Conservation (phyloP, 257 asterid genomes). For the Solanum sejunctum region DNA sequence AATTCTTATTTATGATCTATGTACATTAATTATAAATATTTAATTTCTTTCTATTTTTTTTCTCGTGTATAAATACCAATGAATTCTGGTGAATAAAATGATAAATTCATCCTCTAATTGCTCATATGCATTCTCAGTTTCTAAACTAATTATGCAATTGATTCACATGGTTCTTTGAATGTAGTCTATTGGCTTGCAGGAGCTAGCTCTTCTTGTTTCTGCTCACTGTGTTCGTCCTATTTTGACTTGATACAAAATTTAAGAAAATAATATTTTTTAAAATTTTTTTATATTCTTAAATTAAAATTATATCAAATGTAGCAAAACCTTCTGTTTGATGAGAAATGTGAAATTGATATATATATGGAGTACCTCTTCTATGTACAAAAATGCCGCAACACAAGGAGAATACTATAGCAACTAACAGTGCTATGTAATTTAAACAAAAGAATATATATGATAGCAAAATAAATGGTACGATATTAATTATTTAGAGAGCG, state of each 20-base stretch:
- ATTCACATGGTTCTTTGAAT: neutral
- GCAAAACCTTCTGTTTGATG: neutral
- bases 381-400: neutral
- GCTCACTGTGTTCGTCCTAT: no score
- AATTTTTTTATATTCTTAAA: rapidly evolving
- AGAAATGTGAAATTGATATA: neutral
- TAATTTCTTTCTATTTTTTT: no score
- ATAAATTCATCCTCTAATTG: neutral
- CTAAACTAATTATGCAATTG: neutral
- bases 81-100: no score
- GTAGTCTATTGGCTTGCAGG: no score
- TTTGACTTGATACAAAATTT: rapidly evolving
- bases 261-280: no score
- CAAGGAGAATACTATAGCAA: neutral
- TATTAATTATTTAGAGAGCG: neutral
- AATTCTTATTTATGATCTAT: neutral
- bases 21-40: no score
- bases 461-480: no score
- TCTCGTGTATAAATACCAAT: no score
- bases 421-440: neutral
- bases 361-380: neutral
- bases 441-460: neutral
- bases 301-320: no score
- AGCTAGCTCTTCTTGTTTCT: no score
- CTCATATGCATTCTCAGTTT: no score